Evolutionary conservation across 371 early-diverging fungal genomes (phyloP), one percentile per base, ranked within the genome.

Genomic region (Conidiobolus incongruus): DNA sequence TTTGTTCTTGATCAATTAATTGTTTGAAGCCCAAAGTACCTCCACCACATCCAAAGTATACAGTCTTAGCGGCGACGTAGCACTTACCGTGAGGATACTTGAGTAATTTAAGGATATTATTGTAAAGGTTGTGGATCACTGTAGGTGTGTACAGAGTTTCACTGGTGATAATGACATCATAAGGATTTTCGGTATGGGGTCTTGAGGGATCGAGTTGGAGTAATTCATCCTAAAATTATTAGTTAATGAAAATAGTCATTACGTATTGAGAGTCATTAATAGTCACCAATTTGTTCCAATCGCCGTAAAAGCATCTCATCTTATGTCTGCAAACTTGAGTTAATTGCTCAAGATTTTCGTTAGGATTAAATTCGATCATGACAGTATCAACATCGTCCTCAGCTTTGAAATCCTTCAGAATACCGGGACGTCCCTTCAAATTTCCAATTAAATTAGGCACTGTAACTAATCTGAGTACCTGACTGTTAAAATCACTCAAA

Each of bases 1-100:
- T 63, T 22, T 70, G 68, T n/a, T 65, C 66, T 34, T 60, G 49
- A 10, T 60, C 62, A 38, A 78, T 72, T 16, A 76, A 51, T 30
- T 63, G 51, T 41, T 70, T 58, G 55, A 91, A 90, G 12, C 72
- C 65, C 10, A 74, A 52, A 20, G 73, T 70, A 21, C 80, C 75
- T 8, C 83, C 85, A 28, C 76, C 72, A 0, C 79, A 73, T 19
- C 95, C 92, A 72, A 94, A 94, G 54, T 94, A 94, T 7, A 78
- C 70, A 1, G 82, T 70, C 52, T 94, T 94, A 32, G 92, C 90
- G 7, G 91, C 90, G 10, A 94, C 71, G 41, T 77, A 75, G 11
- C 81, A 80, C 38, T 74, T 58, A 32, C 84, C 82, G 36, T 55
- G 50, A 12, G 72, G 73, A 26, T 64, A 62, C 37, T 63, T 62